phyloP scores from a whole-genome alignment of 2,329 filamentous ascomycete genomes.

The Trichoderma arundinaceum region DNA sequence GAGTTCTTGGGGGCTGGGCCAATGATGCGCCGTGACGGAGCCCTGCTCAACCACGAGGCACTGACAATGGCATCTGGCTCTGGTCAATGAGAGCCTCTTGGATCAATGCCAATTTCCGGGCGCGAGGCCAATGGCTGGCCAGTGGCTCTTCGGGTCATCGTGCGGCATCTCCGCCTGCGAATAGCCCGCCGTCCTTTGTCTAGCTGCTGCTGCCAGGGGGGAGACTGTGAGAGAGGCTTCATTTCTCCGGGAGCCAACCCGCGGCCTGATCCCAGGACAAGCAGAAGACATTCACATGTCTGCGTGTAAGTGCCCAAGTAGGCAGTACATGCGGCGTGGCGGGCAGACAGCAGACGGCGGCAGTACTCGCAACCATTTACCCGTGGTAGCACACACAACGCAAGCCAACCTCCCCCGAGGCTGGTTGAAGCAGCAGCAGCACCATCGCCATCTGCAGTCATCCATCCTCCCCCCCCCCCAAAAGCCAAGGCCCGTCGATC shows the following conservation, averaged over 20 bases:
- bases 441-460: conserved; percentile 4
- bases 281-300: too few species aligned
- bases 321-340: too few species aligned
- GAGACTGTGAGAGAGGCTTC: neutral
- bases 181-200: neutral
- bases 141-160: conserved; percentile 24
- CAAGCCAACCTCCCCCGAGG: too few species aligned
- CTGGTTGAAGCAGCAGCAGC: too few species aligned
- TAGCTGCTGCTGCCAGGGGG: neutral
- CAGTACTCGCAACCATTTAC: too few species aligned
- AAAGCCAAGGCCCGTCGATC: conserved; percentile 27
- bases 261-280: too few species aligned
- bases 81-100: neutral
- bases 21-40: conserved; percentile 3
- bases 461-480: neutral
- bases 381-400: too few species aligned
- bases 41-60: neutral
- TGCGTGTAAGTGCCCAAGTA: too few species aligned
- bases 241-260: neutral
- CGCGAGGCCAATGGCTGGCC: conserved; percentile 17
- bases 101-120: conserved; percentile 18
- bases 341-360: too few species aligned
- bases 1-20: conserved; percentile 10
- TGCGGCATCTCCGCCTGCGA: conserved; percentile 26
- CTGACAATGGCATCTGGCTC: conserved; percentile 5